Percentiles rank a stretch among this genome's conserved stretches.
phyloP scores from a whole-genome alignment of 768 basidiomycete genomes.

The Macrolepiota albuminosa region DNA sequence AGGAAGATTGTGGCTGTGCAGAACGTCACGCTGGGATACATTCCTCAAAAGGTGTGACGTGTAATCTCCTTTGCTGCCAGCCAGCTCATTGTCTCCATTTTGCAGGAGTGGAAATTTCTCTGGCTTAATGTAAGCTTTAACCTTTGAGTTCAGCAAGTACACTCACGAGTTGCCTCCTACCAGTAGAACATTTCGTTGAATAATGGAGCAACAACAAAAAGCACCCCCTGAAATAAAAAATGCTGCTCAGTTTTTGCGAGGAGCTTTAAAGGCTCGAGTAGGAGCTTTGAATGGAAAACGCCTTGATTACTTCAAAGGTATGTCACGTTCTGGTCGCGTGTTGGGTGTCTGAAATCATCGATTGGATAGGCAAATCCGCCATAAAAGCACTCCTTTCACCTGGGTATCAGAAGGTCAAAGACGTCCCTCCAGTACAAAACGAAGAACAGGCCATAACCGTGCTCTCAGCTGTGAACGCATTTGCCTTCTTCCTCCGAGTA shows the following conservation, averaged over 20 bases:
- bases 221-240: conserved; percentile 78
- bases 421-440: conserved; percentile 63
- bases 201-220: conserved; percentile 70
- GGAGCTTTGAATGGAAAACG: conserved; percentile 94
- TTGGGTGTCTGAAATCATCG: background rate
- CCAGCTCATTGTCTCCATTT: conserved; percentile 11
- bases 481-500: conserved; percentile 90
- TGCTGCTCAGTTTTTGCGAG: conserved; percentile 83
- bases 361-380: conserved; percentile 75
- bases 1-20: conserved; percentile 11
- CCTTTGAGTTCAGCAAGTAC: background rate
- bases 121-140: background rate
- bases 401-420: conserved; percentile 85
- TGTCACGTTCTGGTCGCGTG: conserved; percentile 15
- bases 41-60: conserved; percentile 12
- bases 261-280: conserved; percentile 82
- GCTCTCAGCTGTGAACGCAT: conserved; percentile 68
- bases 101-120: background rate
- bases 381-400: conserved; percentile 89
- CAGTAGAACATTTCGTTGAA: background rate
- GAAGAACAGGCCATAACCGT: conserved; percentile 72
- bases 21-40: conserved; percentile 1
- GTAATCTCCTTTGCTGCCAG: conserved; percentile 4
- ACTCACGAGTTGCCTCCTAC: background rate
- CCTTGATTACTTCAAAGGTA: conserved; percentile 97